Percentiles rank a stretch among this genome's conserved stretches.
Evolutionary conservation across 2,329 filamentous ascomycete genomes (phyloP).

Genomic region (Colletotrichum zoysiae): DNA sequence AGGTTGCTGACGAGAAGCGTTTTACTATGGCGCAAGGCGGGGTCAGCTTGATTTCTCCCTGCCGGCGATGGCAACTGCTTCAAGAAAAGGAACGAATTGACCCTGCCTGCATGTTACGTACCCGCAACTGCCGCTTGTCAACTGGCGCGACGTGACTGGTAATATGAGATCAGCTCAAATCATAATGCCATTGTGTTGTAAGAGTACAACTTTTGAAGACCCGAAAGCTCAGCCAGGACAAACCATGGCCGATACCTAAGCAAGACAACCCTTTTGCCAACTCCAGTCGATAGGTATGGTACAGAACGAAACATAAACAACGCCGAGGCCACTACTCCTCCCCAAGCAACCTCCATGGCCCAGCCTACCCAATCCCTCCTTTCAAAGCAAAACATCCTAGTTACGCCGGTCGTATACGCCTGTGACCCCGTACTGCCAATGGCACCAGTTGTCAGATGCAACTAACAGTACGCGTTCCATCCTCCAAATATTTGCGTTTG

Average conservation of each 20-base stretch:
- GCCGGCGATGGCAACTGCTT: background rate
- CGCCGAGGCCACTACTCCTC: conserved; percentile 27
- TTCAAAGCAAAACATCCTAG: conserved; percentile 24
- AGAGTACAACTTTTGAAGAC: conserved; percentile 29
- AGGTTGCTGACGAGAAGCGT: background rate
- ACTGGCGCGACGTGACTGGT: background rate
- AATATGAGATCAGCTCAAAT: background rate
- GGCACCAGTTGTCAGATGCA: background rate
- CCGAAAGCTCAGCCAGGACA: conserved; percentile 13
- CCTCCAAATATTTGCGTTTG: background rate
- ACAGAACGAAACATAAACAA: conserved; percentile 27
- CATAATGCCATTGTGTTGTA: conserved; percentile 14
- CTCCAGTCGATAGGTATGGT: conserved; percentile 34
- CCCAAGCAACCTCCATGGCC: conserved; percentile 16
- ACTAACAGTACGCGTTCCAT: background rate
- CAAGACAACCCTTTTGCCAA: conserved; percentile 21
- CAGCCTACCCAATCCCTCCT: conserved; percentile 15
- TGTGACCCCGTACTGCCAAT: background rate
- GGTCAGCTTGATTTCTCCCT: too few species aligned
- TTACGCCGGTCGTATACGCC: conserved; percentile 33
- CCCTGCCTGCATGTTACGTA: background rate
- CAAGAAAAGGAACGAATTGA: background rate
- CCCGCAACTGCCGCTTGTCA: background rate
- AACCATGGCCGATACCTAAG: conserved; percentile 22
- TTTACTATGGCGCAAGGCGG: background rate